phyloP scores from a whole-genome alignment of 768 basidiomycete genomes.

The Strobilomyces confusus region DNA sequence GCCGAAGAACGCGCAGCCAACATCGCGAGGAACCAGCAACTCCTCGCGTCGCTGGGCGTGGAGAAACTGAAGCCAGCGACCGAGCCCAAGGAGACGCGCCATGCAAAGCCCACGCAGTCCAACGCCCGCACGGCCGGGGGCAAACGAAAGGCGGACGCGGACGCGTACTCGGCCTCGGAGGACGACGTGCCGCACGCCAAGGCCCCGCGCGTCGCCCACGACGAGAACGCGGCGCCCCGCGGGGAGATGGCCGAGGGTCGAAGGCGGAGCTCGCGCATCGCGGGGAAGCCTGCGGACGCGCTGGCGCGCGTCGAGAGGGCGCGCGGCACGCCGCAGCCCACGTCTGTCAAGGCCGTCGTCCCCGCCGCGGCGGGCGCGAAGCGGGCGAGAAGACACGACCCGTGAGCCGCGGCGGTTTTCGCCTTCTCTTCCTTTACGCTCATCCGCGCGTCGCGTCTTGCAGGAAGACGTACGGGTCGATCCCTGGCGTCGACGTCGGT shows the following conservation, averaged over 20 bases:
- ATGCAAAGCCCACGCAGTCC: constrained; percentile 9
- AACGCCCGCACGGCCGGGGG: constrained; percentile 12
- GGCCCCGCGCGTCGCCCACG: constrained; percentile 11
- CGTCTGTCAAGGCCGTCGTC: constrained; percentile 38
- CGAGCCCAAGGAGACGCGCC: constrained; percentile 43
- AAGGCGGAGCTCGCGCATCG: constrained; percentile 67
- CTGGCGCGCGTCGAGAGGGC: constrained; percentile 34
- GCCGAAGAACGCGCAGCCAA: constrained; percentile 33
- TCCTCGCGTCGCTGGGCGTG: constrained; percentile 43
- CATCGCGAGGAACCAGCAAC: constrained; percentile 40
- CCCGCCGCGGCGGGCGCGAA: constrained; percentile 33
- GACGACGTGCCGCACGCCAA: constrained; percentile 28
- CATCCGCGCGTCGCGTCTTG: neutral
- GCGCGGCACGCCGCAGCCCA: constrained; percentile 32
- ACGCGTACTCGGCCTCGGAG: constrained; percentile 22
- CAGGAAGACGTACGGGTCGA: constrained; percentile 76
- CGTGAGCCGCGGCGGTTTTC: constrained; percentile 16
- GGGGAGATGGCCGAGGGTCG: constrained; percentile 21
- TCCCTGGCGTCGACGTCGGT: constrained; percentile 76
- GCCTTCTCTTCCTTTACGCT: constrained; percentile 15
- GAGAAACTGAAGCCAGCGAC: constrained; percentile 36
- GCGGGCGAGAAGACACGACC: constrained; percentile 30
- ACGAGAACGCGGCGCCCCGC: constrained; percentile 17
- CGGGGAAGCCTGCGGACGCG: constrained; percentile 55
- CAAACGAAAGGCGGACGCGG: constrained; percentile 40